Evolutionary conservation across 805 yeast species (phyloP).

Genomic region (Cephaloascus fragrans): DNA sequence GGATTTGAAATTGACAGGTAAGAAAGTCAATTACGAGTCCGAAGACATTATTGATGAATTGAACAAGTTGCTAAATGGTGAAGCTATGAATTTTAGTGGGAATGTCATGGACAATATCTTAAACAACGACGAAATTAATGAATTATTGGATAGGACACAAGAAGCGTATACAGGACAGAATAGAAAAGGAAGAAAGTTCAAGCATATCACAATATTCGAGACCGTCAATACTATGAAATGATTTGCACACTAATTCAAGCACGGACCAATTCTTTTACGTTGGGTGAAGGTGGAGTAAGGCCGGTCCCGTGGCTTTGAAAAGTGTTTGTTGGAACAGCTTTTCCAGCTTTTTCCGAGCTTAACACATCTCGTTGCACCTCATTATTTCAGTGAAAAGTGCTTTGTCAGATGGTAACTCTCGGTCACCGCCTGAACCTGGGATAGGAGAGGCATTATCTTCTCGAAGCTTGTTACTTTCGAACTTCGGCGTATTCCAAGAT

Average conservation of each 20-base stretch:
- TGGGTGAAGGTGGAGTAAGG: too few relatives aligned
- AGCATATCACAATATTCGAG: constrained; percentile 24
- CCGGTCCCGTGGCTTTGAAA: too few relatives aligned
- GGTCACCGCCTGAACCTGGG: too few relatives aligned
- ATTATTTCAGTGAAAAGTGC: too few relatives aligned
- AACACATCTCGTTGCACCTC: too few relatives aligned
- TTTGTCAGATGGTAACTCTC: too few relatives aligned
- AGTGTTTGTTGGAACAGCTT: too few relatives aligned
- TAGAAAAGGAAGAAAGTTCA: constrained; percentile 2
- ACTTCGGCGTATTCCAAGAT: too few relatives aligned
- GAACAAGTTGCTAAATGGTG: constrained; percentile 24
- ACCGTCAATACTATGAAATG: constrained; percentile 19
- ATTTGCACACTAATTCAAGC: background rate
- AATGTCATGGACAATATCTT: constrained; percentile 12
- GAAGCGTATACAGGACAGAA: constrained; percentile 28
- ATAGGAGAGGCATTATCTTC: too few relatives aligned
- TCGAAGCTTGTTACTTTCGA: too few relatives aligned
- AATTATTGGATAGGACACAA: constrained; percentile 37
- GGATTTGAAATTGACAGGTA: constrained; percentile 5
- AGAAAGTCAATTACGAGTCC: constrained; percentile 10
- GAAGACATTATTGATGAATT: constrained; percentile 27
- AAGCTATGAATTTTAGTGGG: constrained; percentile 13
- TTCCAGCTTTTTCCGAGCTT: too few relatives aligned
- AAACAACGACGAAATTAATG: constrained; percentile 33
- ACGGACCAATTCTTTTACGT: too few relatives aligned